Evolutionary conservation across 768 basidiomycete genomes (phyloP), one percentile per base, ranked within the genome.

Genomic region (Kondoa subrosea): DNA sequence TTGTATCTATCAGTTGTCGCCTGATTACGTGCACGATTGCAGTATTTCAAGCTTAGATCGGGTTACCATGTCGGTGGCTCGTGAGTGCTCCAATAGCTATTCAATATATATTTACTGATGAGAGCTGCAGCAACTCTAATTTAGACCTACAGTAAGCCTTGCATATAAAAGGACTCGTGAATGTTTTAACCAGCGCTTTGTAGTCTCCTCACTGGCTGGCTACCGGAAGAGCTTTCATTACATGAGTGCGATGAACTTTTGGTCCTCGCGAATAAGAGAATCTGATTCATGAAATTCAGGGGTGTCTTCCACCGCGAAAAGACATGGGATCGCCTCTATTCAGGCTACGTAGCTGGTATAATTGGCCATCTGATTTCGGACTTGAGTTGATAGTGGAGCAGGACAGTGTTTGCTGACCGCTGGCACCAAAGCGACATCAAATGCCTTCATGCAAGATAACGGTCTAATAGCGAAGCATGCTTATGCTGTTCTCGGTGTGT

Each of bases 171-270:
- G 29, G 58, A 4, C 29, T 2, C 21, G 31, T 32, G 31, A 16
- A 30, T 3, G n/a, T 26, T 34, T 68, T 21, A 31, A 12, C 29
- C 2, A 4, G 3, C 2, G 2, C 25, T 29, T 4, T 64, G 21
- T 30, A 68, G 67, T 66, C 25, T 63, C 27, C 64, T 68, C 30
- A 68, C 67, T 1, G 67, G 67, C 31, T 68, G 67, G 67, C 34
- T 68, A 12, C 67, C 67, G 3, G 67, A 68, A 31, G 32, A 27
- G 15, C 56, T 68, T 31, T 12, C 17, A 16, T 66, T 68, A 16
- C 12, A 40, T 26, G 21, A 56, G 67, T 65, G 33, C 34, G 67
- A n/a, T 26, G n/a, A 17, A 32, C 16, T 29, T 27, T 26, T 14
- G n/a, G n/a, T 26, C 26, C 14, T 14, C 8, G 58, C n/a, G 58